Percentiles rank a stretch among this genome's conserved stretches.
phyloP scores from a whole-genome alignment of 1,139 yeast species.

The Saccharomyces pastorianus region DNA sequence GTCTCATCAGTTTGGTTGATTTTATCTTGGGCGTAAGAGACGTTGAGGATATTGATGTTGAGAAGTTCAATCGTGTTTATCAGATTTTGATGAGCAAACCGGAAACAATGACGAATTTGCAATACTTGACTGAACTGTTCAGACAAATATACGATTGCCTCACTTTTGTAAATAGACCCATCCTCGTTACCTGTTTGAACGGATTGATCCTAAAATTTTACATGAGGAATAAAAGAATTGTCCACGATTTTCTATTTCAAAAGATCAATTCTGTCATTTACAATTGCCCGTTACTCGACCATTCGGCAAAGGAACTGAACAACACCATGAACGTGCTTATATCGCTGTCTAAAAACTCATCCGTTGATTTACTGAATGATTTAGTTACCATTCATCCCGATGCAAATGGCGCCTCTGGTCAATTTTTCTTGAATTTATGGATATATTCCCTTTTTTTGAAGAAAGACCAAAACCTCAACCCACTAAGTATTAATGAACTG shows the following conservation, averaged over 20 bases:
- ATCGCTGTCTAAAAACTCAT: conserved; percentile 49
- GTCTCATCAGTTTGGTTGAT: conserved; percentile 66
- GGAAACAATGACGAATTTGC: conserved; percentile 36
- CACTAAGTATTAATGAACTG: conserved; percentile 20
- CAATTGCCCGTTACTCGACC: conserved; percentile 28
- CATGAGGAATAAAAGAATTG: conserved; percentile 44
- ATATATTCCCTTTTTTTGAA: conserved; percentile 47
- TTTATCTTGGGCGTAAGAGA: conserved; percentile 71
- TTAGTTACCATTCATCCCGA: conserved; percentile 31
- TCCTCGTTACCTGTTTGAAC: conserved; percentile 50
- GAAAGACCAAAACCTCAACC: conserved; percentile 31
- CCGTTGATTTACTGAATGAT: conserved; percentile 37
- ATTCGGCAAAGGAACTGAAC: conserved; percentile 46
- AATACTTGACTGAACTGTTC: conserved; percentile 51
- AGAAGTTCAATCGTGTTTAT: conserved; percentile 59
- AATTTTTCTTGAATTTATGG: conserved; percentile 50
- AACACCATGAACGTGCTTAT: conserved; percentile 58
- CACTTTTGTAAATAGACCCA: conserved; percentile 53
- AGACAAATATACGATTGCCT: conserved; percentile 51
- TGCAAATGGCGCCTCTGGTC: conserved; percentile 22
- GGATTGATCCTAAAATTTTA: conserved; percentile 50
- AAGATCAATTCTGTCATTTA: conserved; percentile 40
- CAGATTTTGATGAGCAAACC: conserved; percentile 59
- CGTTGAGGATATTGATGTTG: conserved; percentile 53
- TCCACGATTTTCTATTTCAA: conserved; percentile 51